Percentiles rank a stretch among this genome's conserved stretches.
These are phyloP conservation scores for Penicillium sumatraense DNA, from an alignment of 2,329 filamentous ascomycete genomes.

Conservation along the genomic window DNA sequence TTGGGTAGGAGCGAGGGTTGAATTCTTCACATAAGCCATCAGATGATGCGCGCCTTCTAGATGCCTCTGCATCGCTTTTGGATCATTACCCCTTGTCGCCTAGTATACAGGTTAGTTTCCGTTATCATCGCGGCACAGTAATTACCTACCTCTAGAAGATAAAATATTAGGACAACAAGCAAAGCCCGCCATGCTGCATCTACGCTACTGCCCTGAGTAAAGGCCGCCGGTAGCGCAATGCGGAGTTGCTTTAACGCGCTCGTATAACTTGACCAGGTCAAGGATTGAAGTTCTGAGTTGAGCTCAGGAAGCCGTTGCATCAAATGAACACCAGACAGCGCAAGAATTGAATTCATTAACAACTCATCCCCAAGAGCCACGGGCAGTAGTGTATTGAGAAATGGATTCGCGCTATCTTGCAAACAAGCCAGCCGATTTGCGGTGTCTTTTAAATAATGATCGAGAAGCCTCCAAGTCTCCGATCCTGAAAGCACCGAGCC, in stretches of 20 bases:
- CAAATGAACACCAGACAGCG: slow-evolving; percentile 16
- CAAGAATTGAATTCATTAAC: slow-evolving; percentile 21
- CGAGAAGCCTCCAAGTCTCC: slow-evolving; percentile 18
- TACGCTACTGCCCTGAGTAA: neutral
- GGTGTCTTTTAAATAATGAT: slow-evolving; percentile 22
- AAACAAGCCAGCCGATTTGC: slow-evolving; percentile 23
- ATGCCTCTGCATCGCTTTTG: slow-evolving; percentile 19
- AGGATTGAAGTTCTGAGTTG: slow-evolving; percentile 8
- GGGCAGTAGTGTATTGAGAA: slow-evolving; percentile 20
- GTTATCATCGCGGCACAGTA: neutral
- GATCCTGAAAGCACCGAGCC: slow-evolving; percentile 8
- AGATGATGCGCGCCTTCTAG: slow-evolving; percentile 19
- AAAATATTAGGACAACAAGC: slow-evolving; percentile 18
- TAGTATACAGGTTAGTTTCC: slow-evolving; percentile 4
- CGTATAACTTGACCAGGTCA: slow-evolving; percentile 18
- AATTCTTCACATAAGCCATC: slow-evolving; percentile 16
- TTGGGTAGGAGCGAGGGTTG: neutral
- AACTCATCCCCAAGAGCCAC: slow-evolving; percentile 18
- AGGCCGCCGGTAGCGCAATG: slow-evolving; percentile 10
- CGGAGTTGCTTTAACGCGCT: slow-evolving; percentile 18
- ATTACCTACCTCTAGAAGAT: slow-evolving; percentile 17
- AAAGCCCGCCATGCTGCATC: slow-evolving; percentile 15
- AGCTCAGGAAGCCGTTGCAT: slow-evolving; percentile 17
- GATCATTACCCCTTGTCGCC: slow-evolving; percentile 19
- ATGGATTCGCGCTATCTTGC: slow-evolving; percentile 20